Evolutionary conservation across 805 yeast species (phyloP).

Genomic region (Nakazawaea siamensis): DNA sequence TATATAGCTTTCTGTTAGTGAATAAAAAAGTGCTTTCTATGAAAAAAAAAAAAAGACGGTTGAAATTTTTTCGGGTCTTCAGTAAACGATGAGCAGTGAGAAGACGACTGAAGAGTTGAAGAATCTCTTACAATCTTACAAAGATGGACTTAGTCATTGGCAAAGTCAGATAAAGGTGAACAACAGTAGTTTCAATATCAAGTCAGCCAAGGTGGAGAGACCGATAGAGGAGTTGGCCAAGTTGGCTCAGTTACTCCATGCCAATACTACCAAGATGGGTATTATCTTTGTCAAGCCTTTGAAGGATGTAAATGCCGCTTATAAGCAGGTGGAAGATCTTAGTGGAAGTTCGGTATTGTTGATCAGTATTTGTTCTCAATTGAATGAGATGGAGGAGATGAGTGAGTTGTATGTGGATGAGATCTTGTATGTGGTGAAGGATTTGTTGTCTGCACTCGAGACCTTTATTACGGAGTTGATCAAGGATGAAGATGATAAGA

Average conservation of each 20-base stretch:
- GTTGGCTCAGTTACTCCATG: slow-evolving; percentile 49
- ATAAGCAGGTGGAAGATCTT: slow-evolving; percentile 36
- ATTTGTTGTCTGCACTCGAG: slow-evolving; percentile 12
- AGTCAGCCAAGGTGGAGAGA: slow-evolving; percentile 23
- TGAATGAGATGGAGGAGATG: slow-evolving; percentile 27
- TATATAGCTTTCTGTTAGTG: not conserved
- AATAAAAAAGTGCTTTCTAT: not conserved
- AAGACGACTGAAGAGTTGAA: slow-evolving; percentile 8
- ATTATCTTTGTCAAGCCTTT: slow-evolving; percentile 59
- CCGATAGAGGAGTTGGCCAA: slow-evolving; percentile 56
- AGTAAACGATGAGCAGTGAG: not conserved
- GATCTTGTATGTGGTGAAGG: slow-evolving; percentile 18
- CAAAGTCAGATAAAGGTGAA: not conserved
- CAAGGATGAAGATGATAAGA: slow-evolving; percentile 15
- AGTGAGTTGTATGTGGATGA: slow-evolving; percentile 22
- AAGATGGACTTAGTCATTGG: slow-evolving; percentile 7
- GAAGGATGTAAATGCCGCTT: slow-evolving; percentile 36
- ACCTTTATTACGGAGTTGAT: slow-evolving; percentile 14
- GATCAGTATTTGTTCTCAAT: slow-evolving; percentile 34
- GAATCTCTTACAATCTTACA: slow-evolving; percentile 3
- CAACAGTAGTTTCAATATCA: slow-evolving; percentile 3
- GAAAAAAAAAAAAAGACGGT: not conserved
- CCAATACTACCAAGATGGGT: slow-evolving; percentile 75
- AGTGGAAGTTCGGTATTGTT: slow-evolving; percentile 35
- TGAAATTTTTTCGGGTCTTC: not conserved